Percentiles rank a stretch among this genome's conserved stretches.
Conservation (phyloP, 495 filamentous ascomycete species). For the Barbatosphaeria neglecta region DNA sequence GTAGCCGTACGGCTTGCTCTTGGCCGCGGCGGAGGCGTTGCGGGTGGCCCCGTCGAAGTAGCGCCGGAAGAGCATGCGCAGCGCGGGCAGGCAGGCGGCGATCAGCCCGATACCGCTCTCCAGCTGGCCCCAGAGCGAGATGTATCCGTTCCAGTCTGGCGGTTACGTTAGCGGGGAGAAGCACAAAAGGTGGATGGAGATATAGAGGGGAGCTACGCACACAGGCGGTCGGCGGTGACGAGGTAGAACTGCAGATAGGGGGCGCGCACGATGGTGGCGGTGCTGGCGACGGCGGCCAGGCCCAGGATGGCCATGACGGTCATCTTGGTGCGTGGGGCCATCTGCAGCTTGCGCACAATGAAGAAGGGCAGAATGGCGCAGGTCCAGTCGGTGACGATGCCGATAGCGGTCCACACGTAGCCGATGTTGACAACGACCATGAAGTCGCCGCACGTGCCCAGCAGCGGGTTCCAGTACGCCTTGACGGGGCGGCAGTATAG, state of each 20-base stretch:
- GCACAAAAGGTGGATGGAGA: not conserved
- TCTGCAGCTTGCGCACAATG: slow-evolving; percentile 1
- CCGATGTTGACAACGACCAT: slow-evolving; percentile 2
- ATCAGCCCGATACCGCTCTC: not conserved
- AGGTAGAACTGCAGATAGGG: not conserved
- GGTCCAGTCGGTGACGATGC: slow-evolving; percentile 3
- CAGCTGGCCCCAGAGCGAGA: not conserved
- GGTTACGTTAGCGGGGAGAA: not conserved
- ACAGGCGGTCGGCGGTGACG: not conserved
- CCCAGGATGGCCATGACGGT: slow-evolving; percentile 1
- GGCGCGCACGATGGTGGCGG: not conserved
- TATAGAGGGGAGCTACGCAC: not conserved
- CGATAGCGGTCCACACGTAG: slow-evolving; percentile 1
- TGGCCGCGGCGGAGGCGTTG: not conserved
- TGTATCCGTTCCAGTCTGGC: not conserved
- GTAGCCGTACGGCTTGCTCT: not conserved
- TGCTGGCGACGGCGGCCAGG: not conserved
- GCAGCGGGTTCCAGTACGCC: slow-evolving; percentile 1
- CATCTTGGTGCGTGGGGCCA: not conserved
- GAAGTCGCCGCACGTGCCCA: slow-evolving; percentile 2
- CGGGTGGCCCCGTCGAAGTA: not conserved
- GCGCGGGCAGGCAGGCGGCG: not conserved
- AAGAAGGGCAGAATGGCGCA: slow-evolving; percentile 3
- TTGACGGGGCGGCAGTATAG: slow-evolving; percentile 1
- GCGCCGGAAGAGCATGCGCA: not conserved